Evolutionary conservation across 2,329 filamentous ascomycete species (phyloP).

Genomic region (Aureobasidium lini): DNA sequence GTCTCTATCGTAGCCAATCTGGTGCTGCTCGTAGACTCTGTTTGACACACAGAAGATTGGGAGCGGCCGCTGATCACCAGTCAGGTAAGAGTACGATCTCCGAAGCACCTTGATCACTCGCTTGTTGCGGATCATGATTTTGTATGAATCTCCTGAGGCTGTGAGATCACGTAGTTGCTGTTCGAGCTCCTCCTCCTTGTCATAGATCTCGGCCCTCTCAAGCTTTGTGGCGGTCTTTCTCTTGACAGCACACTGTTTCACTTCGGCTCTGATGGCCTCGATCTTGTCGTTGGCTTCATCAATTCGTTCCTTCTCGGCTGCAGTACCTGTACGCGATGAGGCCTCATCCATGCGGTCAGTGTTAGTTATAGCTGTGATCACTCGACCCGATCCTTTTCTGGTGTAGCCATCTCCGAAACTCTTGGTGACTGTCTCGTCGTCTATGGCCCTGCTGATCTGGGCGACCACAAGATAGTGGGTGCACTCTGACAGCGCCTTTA

Average conservation of each 20-base stretch:
- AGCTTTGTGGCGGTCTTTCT: background rate
- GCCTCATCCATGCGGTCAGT: slow-evolving; percentile 16
- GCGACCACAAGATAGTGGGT: slow-evolving; percentile 17
- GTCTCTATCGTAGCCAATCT: slow-evolving; percentile 7
- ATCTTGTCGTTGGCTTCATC: slow-evolving; percentile 3
- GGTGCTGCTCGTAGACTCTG: slow-evolving; percentile 16
- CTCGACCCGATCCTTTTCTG: slow-evolving; percentile 12
- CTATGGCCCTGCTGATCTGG: slow-evolving; percentile 14
- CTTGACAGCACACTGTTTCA: background rate
- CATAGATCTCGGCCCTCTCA: background rate
- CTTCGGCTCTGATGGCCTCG: background rate
- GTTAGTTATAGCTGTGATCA: slow-evolving; percentile 13
- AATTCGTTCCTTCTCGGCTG: background rate
- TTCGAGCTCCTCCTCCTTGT: background rate
- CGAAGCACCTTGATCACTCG: background rate
- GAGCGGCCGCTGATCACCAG: slow-evolving; percentile 3
- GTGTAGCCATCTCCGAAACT: background rate
- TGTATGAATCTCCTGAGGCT: background rate
- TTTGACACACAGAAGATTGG: slow-evolving; percentile 16
- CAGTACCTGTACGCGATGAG: slow-evolving; percentile 1
- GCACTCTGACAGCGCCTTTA: slow-evolving; percentile 10
- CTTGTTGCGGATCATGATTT: slow-evolving; percentile 15
- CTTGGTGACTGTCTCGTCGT: slow-evolving; percentile 10
- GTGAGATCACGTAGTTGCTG: background rate
- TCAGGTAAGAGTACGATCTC: slow-evolving; percentile 8